Conservation (phyloP, 2,329 filamentous ascomycete genomes). For the Fusarium sp. region DNA sequence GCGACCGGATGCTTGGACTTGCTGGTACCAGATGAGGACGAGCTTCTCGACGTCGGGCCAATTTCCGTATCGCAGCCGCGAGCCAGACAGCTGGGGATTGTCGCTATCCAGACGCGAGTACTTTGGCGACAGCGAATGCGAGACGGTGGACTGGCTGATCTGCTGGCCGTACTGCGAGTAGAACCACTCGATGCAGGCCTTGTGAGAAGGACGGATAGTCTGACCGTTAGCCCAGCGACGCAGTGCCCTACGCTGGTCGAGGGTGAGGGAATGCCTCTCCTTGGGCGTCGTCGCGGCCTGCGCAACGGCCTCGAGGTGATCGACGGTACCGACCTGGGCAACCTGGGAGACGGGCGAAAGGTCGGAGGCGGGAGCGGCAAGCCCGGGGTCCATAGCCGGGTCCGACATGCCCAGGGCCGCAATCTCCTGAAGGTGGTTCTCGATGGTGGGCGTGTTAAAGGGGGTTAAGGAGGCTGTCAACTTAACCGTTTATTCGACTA, state of each 20-base stretch:
- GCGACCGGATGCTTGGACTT: slow-evolving; percentile 63
- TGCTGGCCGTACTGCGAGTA: slow-evolving; percentile 67
- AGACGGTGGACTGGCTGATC: slow-evolving; percentile 73
- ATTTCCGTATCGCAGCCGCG: slow-evolving; percentile 71
- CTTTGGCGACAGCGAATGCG: slow-evolving; percentile 70
- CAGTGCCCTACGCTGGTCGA: slow-evolving; percentile 71
- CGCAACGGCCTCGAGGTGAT: slow-evolving; percentile 32
- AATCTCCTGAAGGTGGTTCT: slow-evolving; percentile 46
- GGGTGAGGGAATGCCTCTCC: slow-evolving; percentile 70
- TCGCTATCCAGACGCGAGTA: slow-evolving; percentile 72
- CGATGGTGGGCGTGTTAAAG: slow-evolving; percentile 36
- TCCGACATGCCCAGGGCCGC: slow-evolving; percentile 48
- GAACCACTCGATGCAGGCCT: slow-evolving; percentile 74
- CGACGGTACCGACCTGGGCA: slow-evolving; percentile 25
- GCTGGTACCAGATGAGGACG: slow-evolving; percentile 66
- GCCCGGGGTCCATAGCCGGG: slow-evolving; percentile 46
- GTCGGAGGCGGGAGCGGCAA: slow-evolving; percentile 47
- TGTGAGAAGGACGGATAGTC: slow-evolving; percentile 67
- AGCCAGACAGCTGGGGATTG: slow-evolving; percentile 69
- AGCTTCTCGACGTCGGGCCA: slow-evolving; percentile 73
- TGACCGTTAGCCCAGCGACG: slow-evolving; percentile 70
- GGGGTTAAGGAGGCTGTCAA: too few species aligned
- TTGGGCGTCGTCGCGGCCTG: slow-evolving; percentile 42
- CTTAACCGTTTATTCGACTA: too few species aligned
- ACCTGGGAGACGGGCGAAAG: slow-evolving; percentile 42